These are phyloP conservation scores for Psophocarpus tetragonolobus DNA, from an alignment of 306 rosid species.

Conservation along the genomic window DNA sequence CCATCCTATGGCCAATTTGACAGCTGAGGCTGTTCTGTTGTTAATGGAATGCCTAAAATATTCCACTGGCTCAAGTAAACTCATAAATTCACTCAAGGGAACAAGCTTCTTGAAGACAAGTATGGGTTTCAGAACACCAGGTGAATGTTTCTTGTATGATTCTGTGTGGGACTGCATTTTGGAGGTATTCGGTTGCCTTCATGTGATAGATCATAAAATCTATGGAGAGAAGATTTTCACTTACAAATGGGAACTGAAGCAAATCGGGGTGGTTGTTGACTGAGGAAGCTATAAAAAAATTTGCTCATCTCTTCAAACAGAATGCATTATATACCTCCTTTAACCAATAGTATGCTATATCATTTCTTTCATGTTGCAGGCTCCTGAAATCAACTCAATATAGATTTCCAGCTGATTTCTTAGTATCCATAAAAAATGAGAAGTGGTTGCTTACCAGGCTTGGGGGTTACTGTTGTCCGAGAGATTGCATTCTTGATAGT, in stretches of 20 bases:
- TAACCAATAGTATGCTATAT: slow-evolving; percentile 36
- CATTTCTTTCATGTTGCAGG: slow-evolving; percentile 58
- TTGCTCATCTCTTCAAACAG: slow-evolving; percentile 45
- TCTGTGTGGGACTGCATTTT: slow-evolving; percentile 66
- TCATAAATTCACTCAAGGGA: slow-evolving; percentile 34
- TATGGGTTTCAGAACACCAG: slow-evolving; percentile 53
- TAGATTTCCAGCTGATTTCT: slow-evolving; percentile 38
- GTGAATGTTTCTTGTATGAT: slow-evolving; percentile 55
- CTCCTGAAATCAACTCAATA: slow-evolving; percentile 21
- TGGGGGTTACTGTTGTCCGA: slow-evolving; percentile 50
- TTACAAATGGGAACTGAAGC: slow-evolving; percentile 46
- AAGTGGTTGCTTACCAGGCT: slow-evolving; percentile 64
- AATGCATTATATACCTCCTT: slow-evolving; percentile 38
- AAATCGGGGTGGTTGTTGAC: slow-evolving; percentile 57
- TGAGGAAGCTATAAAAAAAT: slow-evolving; percentile 43
- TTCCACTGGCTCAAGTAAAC: slow-evolving; percentile 2
- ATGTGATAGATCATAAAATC: slow-evolving; percentile 52
- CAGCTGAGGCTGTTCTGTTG: slow-evolving; percentile 54
- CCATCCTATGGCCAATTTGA: slow-evolving; percentile 40
- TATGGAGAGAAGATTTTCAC: slow-evolving; percentile 39
- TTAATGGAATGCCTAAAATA: slow-evolving; percentile 37
- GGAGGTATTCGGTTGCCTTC: slow-evolving; percentile 51
- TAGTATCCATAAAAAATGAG: not conserved
- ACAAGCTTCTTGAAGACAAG: slow-evolving; percentile 58
- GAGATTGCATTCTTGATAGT: slow-evolving; percentile 60